phyloP scores from a whole-genome alignment of 345 rosid genomes.

The Hibiscus mutabilis region DNA sequence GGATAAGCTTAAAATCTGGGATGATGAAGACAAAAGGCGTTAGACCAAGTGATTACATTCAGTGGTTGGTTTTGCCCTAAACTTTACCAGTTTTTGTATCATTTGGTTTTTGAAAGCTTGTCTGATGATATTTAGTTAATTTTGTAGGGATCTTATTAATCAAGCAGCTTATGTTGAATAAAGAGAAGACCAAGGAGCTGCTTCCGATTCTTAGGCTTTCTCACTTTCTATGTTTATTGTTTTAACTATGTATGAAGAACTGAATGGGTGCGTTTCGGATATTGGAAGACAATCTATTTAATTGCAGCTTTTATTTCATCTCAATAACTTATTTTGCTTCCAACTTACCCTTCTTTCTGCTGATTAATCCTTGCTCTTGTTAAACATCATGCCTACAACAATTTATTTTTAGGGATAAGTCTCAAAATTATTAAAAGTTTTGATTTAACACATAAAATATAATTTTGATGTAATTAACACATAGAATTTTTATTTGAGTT shows the following conservation, averaged over 20 bases:
- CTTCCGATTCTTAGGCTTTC: background rate
- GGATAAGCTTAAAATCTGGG: background rate
- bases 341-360: no score
- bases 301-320: background rate
- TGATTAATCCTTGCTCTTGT: no score
- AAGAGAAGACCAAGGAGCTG: background rate
- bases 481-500: no score
- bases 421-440: no score
- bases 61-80: background rate
- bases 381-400: no score
- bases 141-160: background rate
- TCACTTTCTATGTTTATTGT: background rate
- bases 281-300: background rate
- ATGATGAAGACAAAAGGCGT: background rate
- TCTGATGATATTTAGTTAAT: background rate
- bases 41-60: background rate
- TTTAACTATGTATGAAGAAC: background rate
- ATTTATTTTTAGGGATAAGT: no score
- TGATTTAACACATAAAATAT: no score
- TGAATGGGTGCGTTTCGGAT: background rate
- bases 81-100: background rate
- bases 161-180: background rate
- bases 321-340: background rate
- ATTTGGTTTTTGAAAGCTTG: background rate
- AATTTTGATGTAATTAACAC: no score